phyloP scores from a whole-genome alignment of 1,284 basidiomycete species.

The Thecaphora frezii region DNA sequence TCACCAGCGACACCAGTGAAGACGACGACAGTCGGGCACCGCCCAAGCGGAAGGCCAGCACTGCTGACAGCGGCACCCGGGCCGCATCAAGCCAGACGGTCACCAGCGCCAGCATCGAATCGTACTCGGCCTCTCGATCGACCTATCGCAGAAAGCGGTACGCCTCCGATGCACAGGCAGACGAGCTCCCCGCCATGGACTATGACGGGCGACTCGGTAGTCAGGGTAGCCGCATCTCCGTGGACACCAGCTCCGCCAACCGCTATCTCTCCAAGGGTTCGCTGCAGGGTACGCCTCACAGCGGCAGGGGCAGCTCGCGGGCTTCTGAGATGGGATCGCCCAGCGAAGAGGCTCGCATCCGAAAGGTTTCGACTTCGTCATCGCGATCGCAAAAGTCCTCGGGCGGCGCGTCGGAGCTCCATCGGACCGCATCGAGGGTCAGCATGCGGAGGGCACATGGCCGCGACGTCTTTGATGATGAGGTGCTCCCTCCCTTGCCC shows the following conservation, averaged over 20 bases:
- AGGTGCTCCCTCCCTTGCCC: slow-evolving; percentile 6
- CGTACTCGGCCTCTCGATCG: not conserved
- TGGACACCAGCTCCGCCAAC: slow-evolving; percentile 32
- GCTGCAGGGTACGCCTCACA: slow-evolving; percentile 24
- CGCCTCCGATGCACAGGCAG: slow-evolving; percentile 26
- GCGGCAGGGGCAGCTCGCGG: slow-evolving; percentile 11
- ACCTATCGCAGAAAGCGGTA: slow-evolving; percentile 17
- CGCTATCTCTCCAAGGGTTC: slow-evolving; percentile 22
- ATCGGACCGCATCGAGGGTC: slow-evolving; percentile 38
- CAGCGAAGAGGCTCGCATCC: slow-evolving; percentile 26
- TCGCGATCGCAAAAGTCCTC: slow-evolving; percentile 40
- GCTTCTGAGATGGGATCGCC: slow-evolving; percentile 23
- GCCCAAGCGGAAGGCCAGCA: slow-evolving; percentile 11
- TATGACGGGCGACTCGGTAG: slow-evolving; percentile 24
- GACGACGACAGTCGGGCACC: slow-evolving; percentile 8
- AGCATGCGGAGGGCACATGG: slow-evolving; percentile 36
- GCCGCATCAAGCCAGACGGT: not conserved
- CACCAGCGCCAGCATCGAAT: not conserved
- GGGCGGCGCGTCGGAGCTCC: slow-evolving; percentile 41
- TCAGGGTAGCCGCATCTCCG: slow-evolving; percentile 30
- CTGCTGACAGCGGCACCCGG: not conserved
- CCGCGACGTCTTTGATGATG: slow-evolving; percentile 39
- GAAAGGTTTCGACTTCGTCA: slow-evolving; percentile 42
- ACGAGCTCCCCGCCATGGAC: slow-evolving; percentile 12
- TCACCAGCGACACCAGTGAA: slow-evolving; percentile 2